These are phyloP conservation scores for Pezizomycotina sp. DNA, from an alignment of 2,329 filamentous ascomycete genomes.

Conservation along the genomic window DNA sequence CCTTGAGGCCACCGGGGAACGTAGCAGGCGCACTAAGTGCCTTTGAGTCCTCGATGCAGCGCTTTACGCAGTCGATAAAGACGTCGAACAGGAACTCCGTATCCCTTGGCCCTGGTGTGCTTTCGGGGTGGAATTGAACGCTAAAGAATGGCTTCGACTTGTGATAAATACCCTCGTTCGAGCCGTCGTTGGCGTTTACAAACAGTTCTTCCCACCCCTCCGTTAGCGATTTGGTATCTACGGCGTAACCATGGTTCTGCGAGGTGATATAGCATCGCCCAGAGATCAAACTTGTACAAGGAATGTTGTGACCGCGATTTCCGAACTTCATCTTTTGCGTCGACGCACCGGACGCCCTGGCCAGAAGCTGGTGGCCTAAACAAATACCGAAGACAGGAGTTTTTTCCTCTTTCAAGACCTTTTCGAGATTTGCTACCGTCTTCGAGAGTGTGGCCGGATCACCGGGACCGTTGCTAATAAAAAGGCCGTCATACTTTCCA, in stretches of 20 bases:
- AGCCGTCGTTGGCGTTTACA: conserved; percentile 94
- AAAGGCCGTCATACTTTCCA: conserved; percentile 85
- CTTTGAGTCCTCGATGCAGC: conserved; percentile 45
- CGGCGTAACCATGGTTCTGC: conserved; percentile 93
- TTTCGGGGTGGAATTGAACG: conserved; percentile 98
- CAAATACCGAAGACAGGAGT: conserved; percentile 94
- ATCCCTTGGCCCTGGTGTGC: conserved; percentile 83
- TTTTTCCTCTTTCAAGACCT: conserved; percentile 58
- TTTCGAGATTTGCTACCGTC: conserved; percentile 64
- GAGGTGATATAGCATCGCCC: conserved; percentile 98
- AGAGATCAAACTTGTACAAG: conserved; percentile 86
- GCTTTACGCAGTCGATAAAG: conserved; percentile 70
- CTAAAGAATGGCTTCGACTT: conserved; percentile 78
- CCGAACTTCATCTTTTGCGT: conserved; percentile 98
- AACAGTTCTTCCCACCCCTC: conserved; percentile 83
- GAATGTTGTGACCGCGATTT: conserved; percentile 96
- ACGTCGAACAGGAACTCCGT: conserved; percentile 96
- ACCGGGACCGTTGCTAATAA: conserved; percentile 94
- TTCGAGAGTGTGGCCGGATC: conserved; percentile 71
- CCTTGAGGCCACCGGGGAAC: conserved; percentile 71
- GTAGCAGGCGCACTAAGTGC: conserved; percentile 56
- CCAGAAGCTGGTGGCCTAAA: conserved; percentile 82
- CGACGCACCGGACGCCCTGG: conserved; percentile 66
- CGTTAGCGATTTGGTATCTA: conserved; percentile 61
- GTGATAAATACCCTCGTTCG: conserved; percentile 95